phyloP scores from a whole-genome alignment of 2,329 filamentous ascomycete species.

The Plenodomus tracheiphilus region DNA sequence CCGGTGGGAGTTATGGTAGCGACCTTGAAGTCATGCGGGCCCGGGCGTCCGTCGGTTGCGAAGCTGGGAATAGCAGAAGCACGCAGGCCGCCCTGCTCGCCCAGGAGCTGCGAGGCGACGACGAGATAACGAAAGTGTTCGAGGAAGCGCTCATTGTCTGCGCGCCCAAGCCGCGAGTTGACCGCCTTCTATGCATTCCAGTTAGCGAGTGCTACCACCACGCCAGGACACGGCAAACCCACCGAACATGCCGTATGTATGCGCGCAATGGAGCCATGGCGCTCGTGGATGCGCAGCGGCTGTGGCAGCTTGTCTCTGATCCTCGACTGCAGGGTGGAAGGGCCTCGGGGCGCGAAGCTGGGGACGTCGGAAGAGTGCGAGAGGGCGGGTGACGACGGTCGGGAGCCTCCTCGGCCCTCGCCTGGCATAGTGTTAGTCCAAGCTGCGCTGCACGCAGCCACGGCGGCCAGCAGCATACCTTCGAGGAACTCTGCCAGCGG shows the following conservation, averaged over 20 bases:
- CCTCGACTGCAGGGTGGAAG: conserved; percentile 53
- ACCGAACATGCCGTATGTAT: conserved; percentile 46
- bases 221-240: conserved; percentile 1
- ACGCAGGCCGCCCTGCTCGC: conserved; percentile 56
- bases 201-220: conserved; percentile 11
- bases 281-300: conserved; percentile 47
- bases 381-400: conserved; percentile 25
- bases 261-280: conserved; percentile 43
- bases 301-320: conserved; percentile 55
- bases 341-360: conserved; percentile 56
- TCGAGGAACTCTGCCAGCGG: conserved; percentile 88
- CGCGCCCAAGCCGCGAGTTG: conserved; percentile 71
- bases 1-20: conserved; percentile 63
- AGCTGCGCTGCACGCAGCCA: conserved; percentile 6
- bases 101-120: conserved; percentile 86
- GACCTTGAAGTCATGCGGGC: conserved; percentile 41
- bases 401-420: conserved; percentile 36
- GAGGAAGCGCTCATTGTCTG: conserved; percentile 81
- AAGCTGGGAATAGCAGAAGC: conserved; percentile 33
- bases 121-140: conserved; percentile 94
- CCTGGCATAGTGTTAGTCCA: conserved; percentile 34
- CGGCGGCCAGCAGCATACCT: conserved; percentile 57
- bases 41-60: conserved; percentile 24
- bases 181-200: conserved; percentile 62
- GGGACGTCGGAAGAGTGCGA: conserved; percentile 18